Evolutionary conservation across 1,139 yeast genomes (phyloP), one percentile per base, ranked within the genome.

Genomic region (Pichia inconspicua): DNA sequence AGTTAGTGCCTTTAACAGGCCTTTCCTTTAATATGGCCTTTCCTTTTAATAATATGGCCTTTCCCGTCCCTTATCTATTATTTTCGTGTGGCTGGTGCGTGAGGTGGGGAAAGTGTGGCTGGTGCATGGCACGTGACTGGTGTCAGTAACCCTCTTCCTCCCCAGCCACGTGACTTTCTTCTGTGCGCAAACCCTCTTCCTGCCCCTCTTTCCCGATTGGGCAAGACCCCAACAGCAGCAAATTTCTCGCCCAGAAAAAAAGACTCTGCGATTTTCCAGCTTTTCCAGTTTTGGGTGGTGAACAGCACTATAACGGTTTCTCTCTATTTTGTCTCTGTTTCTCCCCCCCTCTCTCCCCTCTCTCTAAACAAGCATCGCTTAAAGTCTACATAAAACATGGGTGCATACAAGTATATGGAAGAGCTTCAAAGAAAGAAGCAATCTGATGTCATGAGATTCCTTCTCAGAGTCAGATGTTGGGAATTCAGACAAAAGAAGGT

Each of bases 341-440:
- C 5, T 22, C 5, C 5, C 22, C 22, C 22, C 5, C 5, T 22
- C 22, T 15, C 17, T 32, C 17, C 36, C 36, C 17, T 30, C 22
- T 14, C 22, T 5, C 6, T n/a, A 4, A 11, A 37, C 27, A 27
- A 37, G 27, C 40, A 19, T 15, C n/a, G 32, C 31, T 27, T 39
- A 27, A n/a, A 38, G 25, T 19, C 27, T 22, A 38, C 17, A 39
- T 17, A 39, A 32, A 61, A 52, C 72, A 87, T 92, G 98, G 97
- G 98, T 83, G 98, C 98, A 82, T 92, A 92, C 95, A 92, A 92
- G 77, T 92, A 92, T 77, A 84, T 92, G 74, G 97, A 92, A 81
- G 98, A 92, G 79, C 84, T 94, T 75, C 94, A 90, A 77, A 90
- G 97, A 83, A 92, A 92, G 95, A 92, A 92, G 85, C 98, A 92